Percentiles rank a stretch among this genome's conserved stretches.
Evolutionary conservation across 108 stramenopile genomes (phyloP).

Genomic region (Pseudonitzschia pungens): DNA sequence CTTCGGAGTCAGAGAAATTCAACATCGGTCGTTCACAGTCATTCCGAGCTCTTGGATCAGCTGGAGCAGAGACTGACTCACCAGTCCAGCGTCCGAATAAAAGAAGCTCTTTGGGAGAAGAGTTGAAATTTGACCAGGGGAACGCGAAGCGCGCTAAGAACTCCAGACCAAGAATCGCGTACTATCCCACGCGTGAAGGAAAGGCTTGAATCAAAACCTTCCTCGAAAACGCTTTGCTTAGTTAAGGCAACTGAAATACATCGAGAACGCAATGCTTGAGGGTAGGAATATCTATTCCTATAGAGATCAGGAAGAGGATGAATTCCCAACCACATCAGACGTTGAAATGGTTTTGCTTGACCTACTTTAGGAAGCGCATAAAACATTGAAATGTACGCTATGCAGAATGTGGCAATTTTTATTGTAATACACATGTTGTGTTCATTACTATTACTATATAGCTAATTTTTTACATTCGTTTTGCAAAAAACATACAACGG

Average conservation of each 20-base stretch:
- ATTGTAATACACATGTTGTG: no score
- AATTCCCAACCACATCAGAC: slow-evolving; percentile 53
- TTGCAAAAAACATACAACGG: no score
- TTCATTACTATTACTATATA: neutral
- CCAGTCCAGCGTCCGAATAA: slow-evolving; percentile 43
- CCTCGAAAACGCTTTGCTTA: slow-evolving; percentile 61
- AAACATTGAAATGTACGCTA: no score
- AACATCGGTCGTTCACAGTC: slow-evolving; percentile 29
- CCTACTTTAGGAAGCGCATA: slow-evolving; percentile 40
- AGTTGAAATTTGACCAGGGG: slow-evolving; percentile 19
- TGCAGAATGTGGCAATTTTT: no score
- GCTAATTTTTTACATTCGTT: neutral
- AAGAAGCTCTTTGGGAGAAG: slow-evolving; percentile 47
- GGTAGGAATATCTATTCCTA: slow-evolving; percentile 55
- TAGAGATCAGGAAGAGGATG: slow-evolving; percentile 28
- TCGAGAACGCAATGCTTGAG: slow-evolving; percentile 66
- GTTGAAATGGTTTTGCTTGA: slow-evolving; percentile 85
- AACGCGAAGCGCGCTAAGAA: slow-evolving; percentile 70
- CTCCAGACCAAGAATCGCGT: slow-evolving; percentile 66
- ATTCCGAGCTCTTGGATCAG: slow-evolving; percentile 35
- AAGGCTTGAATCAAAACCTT: slow-evolving; percentile 63
- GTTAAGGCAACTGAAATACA: slow-evolving; percentile 72
- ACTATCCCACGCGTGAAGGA: slow-evolving; percentile 71
- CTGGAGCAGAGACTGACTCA: slow-evolving; percentile 32
- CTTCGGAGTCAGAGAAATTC: slow-evolving; percentile 8